Evolutionary conservation across 2,329 filamentous ascomycete species (phyloP).

Genomic region (Microcyclospora tardicrescens): DNA sequence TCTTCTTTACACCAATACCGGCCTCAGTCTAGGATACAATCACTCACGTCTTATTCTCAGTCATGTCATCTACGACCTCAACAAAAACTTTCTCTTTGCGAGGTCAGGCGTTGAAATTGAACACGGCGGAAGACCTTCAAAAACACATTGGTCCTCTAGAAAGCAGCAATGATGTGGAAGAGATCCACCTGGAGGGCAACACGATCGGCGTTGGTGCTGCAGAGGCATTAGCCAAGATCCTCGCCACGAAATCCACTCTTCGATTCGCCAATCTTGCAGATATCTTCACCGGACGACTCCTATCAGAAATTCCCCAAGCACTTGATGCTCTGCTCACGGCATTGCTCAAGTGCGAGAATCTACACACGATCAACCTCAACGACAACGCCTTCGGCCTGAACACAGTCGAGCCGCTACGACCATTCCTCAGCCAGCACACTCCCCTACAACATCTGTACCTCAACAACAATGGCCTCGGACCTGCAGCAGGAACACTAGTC

Average conservation of each 20-base stretch:
- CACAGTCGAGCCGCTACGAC: slow-evolving; percentile 81
- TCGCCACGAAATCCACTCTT: slow-evolving; percentile 65
- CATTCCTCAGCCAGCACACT: slow-evolving; percentile 76
- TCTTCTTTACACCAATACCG: no score
- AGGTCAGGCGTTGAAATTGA: slow-evolving; percentile 83
- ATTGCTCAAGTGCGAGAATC: slow-evolving; percentile 70
- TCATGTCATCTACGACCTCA: slow-evolving; percentile 32
- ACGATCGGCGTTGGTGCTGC: slow-evolving; percentile 83
- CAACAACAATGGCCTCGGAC: slow-evolving; percentile 96
- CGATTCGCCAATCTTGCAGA: slow-evolving; percentile 82
- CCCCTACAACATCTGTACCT: slow-evolving; percentile 89
- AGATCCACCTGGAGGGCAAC: slow-evolving; percentile 79
- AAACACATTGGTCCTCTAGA: slow-evolving; percentile 65
- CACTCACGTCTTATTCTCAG: slow-evolving; percentile 6
- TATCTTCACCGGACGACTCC: slow-evolving; percentile 89
- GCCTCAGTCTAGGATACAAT: not conserved
- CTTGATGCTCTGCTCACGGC: slow-evolving; percentile 74
- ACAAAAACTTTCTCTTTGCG: slow-evolving; percentile 75
- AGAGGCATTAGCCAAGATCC: slow-evolving; percentile 67
- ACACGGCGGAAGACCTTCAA: slow-evolving; percentile 76
- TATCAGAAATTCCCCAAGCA: slow-evolving; percentile 86
- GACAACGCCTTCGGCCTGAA: slow-evolving; percentile 98
- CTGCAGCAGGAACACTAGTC: slow-evolving; percentile 76
- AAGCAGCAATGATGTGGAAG: slow-evolving; percentile 62
- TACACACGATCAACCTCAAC: slow-evolving; percentile 87